Evolutionary conservation across 164 flowering plant genomes (phyloP), one percentile per base, ranked within the genome.

Genomic region (Vitis amurensis): DNA sequence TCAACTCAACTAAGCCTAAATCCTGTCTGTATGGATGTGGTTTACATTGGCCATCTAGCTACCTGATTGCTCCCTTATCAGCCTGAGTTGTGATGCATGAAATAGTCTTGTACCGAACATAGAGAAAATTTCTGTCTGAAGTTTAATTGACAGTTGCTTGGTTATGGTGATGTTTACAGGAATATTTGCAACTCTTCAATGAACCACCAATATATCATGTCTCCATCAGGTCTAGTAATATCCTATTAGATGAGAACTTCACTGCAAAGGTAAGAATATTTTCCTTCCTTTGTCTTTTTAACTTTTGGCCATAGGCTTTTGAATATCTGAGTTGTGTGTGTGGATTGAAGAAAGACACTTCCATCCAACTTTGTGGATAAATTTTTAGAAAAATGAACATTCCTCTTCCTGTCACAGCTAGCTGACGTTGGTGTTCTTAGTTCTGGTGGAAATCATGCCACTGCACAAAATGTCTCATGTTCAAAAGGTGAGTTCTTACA

Each of bases 181-280:
- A 93, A 73, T 93, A 93, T 75, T 73, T 93, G 82, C 79, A 78
- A 55, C 81, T 82, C 67, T 91, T 93, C 80, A 86, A 86, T 73
- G 87, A 89, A 49, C 93, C 90, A 12, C 94, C 94, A 14, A 65
- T 86, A 13, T 75, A 80, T 70, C 83, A 87, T 62, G 84, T 87
- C 50, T 83, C 92, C 59, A 72, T 93, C 78, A 86, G 72, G 80
- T 85, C 95, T 69, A 88, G 88, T 73, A 86, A 66, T 58, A 81
- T 92, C 62, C 68, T 90, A 83, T 73, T 92, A 79, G 93, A 90
- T 67, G 95, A 88, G 73, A 87, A 85, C 65, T 83, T 86, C 65
- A 84, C 73, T 47, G 84, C 93, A 53, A 92, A 92, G 88, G 97
- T 91, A 63, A 65, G 71, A 67, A 63, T 13, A 13, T 13, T 44